Base-by-base conservation (phyloP, 73 alveolate genomes). In the Symbiodinium natans region DNA sequence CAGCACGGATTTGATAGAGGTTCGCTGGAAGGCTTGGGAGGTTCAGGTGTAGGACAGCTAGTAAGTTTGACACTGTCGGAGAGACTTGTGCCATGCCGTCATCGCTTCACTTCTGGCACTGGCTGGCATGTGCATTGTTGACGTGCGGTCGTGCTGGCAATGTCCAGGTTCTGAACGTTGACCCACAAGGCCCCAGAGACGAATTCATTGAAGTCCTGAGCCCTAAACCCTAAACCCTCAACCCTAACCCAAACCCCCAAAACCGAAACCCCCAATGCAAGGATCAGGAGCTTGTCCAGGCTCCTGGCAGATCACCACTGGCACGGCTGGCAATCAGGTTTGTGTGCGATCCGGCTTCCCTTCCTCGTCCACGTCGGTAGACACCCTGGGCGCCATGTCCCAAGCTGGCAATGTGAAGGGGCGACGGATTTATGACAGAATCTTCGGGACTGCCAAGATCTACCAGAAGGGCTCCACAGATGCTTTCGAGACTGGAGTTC, bases 41-140 rank as follows among this genome's bases (percentile, higher is more conserved):
- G n/a, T n/a, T n/a, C n/a, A n/a, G n/a, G n/a, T n/a, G n/a, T n/a
- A n/a, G n/a, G n/a, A n/a, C n/a, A n/a, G n/a, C n/a, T n/a, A n/a
- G n/a, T n/a, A n/a, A n/a, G n/a, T n/a, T n/a, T n/a, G n/a, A n/a
- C n/a, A n/a, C n/a, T n/a, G n/a, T n/a, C n/a, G n/a, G n/a, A n/a
- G n/a, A n/a, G n/a, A n/a, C n/a, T n/a, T n/a, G n/a, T 48, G 31
- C 94, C 56, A 80, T 80, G 94, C 46, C 75, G 80, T 5, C 93
- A 84, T 29, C 77, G 80, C 3, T 74, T 43, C 38, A 84, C 46
- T 41, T 40, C 92, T 25, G 29, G 40, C 38, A 27, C n/a, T 40
- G 92, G 15, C 29, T 63, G 42, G 40, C 63, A 21, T 2, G 13
- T 25, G 71, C 21, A 29, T 27, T 71, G 34, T 29, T 71, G 83